These are phyloP conservation scores for Linum tenue DNA, from an alignment of 345 rosid genomes.

Conservation along the genomic window DNA sequence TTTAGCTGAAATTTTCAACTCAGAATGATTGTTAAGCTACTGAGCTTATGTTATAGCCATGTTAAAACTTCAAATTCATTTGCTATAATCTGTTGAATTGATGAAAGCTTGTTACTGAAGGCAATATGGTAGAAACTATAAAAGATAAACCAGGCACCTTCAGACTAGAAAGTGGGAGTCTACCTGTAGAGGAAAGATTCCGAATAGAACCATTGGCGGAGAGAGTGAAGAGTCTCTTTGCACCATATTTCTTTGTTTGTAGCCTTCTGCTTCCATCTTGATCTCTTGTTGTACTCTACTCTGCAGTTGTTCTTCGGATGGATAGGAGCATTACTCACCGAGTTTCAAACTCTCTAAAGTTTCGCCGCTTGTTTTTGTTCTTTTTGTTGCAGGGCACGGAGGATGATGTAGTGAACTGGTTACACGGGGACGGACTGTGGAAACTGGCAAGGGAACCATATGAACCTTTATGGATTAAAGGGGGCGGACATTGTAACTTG, in stretches of 20 bases:
- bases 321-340: no score
- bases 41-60: no score
- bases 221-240: not conserved
- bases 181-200: not conserved
- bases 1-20: no score
- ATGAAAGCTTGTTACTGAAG: no score
- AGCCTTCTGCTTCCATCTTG: not conserved
- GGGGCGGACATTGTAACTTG: constrained; percentile 96
- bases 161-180: not conserved
- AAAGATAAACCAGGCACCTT: no score
- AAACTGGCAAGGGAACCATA: constrained; percentile 82
- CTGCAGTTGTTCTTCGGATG: no score
- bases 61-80: no score
- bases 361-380: not conserved
- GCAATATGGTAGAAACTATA: not conserved
- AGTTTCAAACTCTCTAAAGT: no score
- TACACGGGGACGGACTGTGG: constrained; percentile 90
- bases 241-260: not conserved
- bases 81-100: no score
- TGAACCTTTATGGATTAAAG: constrained; percentile 96
- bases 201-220: not conserved
- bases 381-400: constrained; percentile 67
- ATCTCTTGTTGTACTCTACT: no score
- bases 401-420: constrained; percentile 95
- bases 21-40: no score